Conservation (phyloP, 2,329 filamentous ascomycete species). For the Fusarium gaditjirri region DNA sequence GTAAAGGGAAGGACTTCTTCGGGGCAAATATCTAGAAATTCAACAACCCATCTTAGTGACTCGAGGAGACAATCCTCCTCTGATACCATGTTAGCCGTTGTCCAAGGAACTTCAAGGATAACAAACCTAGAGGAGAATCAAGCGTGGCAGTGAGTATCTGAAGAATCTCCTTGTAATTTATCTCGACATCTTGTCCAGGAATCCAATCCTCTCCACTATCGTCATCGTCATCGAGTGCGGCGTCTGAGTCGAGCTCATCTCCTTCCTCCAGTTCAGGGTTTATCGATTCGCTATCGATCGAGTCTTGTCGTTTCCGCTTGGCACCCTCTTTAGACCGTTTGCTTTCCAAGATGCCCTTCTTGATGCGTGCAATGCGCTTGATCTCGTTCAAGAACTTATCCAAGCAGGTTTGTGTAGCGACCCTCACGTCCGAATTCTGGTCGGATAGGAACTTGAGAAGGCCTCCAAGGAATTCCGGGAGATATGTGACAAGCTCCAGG, state of each 20-base stretch:
- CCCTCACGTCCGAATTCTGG: slow-evolving; percentile 92
- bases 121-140: slow-evolving; percentile 79
- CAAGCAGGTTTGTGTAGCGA: slow-evolving; percentile 86
- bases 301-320: slow-evolving; percentile 75
- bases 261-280: slow-evolving; percentile 68
- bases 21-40: slow-evolving; percentile 95
- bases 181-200: slow-evolving; percentile 94
- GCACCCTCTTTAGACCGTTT: slow-evolving; percentile 75
- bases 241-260: slow-evolving; percentile 68
- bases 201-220: slow-evolving; percentile 92
- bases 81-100: slow-evolving; percentile 47
- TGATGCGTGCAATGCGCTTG: slow-evolving; percentile 90
- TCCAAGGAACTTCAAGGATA: background rate
- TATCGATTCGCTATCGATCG: slow-evolving; percentile 73
- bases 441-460: slow-evolving; percentile 93
- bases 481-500: slow-evolving; percentile 89
- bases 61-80: slow-evolving; percentile 94
- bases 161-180: slow-evolving; percentile 91
- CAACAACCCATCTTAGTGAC: slow-evolving; percentile 92
- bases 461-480: slow-evolving; percentile 91
- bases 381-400: slow-evolving; percentile 95
- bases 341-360: slow-evolving; percentile 90
- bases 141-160: slow-evolving; percentile 92
- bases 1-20: slow-evolving; percentile 97
- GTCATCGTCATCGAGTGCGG: slow-evolving; percentile 66